Percentiles rank a stretch among this genome's conserved stretches.
phyloP scores from a whole-genome alignment of 192 early-diverging fungal genomes.

The Gigaspora rosea region DNA sequence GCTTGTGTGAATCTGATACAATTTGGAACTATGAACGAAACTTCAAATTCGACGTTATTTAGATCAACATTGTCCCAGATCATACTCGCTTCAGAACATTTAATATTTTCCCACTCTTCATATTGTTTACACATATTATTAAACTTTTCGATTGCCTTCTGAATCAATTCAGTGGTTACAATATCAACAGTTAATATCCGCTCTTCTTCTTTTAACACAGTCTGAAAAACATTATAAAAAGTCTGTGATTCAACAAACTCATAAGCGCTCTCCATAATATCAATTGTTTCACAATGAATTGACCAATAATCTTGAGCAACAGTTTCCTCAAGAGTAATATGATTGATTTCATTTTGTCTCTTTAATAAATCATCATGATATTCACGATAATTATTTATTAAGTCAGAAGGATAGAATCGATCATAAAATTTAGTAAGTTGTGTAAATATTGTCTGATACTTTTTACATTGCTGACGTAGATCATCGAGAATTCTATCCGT shows the following conservation, averaged over 20 bases:
- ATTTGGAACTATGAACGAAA: neutral
- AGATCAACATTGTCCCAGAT: slow-evolving; percentile 22
- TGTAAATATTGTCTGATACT: neutral
- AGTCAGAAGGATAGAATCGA: neutral
- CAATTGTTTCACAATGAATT: neutral
- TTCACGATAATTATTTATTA: neutral
- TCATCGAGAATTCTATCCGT: neutral
- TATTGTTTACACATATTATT: neutral
- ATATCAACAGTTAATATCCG: neutral
- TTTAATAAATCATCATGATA: neutral
- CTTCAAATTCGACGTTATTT: slow-evolving; percentile 3
- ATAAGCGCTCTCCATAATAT: neutral
- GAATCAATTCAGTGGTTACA: neutral
- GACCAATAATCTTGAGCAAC: neutral
- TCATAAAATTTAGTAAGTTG: neutral
- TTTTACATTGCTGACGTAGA: neutral
- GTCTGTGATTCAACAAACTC: neutral
- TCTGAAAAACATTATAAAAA: neutral
- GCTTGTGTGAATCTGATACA: neutral
- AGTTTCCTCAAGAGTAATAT: neutral
- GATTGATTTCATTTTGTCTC: neutral
- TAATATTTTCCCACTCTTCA: slow-evolving; percentile 19
- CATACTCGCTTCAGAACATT: neutral
- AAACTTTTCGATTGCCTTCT: neutral
- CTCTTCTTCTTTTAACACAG: neutral